Evolutionary conservation across 352 stramenopile genomes (phyloP), one percentile per base, ranked within the genome.

Genomic region (Pythium plurisporium): DNA sequence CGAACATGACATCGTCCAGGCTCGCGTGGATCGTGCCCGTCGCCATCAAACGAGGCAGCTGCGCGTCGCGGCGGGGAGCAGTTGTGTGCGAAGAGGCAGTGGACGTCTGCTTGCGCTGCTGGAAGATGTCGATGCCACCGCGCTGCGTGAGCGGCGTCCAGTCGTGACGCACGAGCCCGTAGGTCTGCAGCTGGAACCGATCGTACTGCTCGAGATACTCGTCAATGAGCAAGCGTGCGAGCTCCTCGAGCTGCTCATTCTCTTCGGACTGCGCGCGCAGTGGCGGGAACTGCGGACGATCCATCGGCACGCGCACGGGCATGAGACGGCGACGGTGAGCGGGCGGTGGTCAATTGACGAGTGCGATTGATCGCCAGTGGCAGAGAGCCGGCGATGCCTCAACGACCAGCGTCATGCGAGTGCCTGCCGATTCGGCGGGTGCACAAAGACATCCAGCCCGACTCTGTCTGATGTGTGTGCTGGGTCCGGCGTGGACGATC

Each of bases 1-100:
- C 60, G 27, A 57, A 62, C 49, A 67, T 58, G 26, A 67, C 47
- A 44, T 67, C 60, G n/a, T 67, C 53, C 8, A 67, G 38, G 29
- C 43, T 43, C 15, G 29, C 41, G 37, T 62, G 44, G 49, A 67
- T 38, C 25, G 53, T 61, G 19, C 60, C 60, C 4, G 26, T 44
- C 14, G 60, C 60, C 47, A 67, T 30, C 10, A 67, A 52, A 23
- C 53, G 45, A 4, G 60, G 47, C 29, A 56, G 37, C 20, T 30
- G 33, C 43, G 17, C 23, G 14, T 46, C 36, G 30, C 10, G 10
- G 14, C n/a, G 27, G 9, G n/a, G 19, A 36, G n/a, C n/a, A n/a
- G n/a, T n/a, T n/a, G n/a, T n/a, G n/a, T n/a, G n/a, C n/a, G n/a
- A n/a, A n/a, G n/a, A n/a, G n/a, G n/a, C n/a, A n/a, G n/a, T n/a